phyloP scores from a whole-genome alignment of 176 grass and related monocot species.

The Cenchrus purpureus region DNA sequence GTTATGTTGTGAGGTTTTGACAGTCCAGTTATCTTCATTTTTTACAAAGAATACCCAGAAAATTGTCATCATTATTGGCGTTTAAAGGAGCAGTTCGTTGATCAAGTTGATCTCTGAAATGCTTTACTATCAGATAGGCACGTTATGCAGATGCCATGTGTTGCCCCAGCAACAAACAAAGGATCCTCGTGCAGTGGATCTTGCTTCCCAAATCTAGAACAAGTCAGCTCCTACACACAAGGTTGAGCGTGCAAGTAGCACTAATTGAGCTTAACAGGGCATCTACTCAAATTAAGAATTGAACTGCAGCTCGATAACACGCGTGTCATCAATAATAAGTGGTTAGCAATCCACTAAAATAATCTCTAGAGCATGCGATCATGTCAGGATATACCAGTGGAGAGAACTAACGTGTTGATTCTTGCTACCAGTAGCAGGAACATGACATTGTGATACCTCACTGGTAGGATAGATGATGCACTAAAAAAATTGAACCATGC shows the following conservation, averaged over 20 bases:
- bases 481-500: neutral
- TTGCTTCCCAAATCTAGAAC: slow-evolving; percentile 35
- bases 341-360: slow-evolving; percentile 14
- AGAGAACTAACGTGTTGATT: slow-evolving; percentile 41
- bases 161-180: slow-evolving; percentile 33
- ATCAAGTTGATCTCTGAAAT: slow-evolving; percentile 12
- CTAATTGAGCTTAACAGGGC: neutral
- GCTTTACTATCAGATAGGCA: slow-evolving; percentile 2
- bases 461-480: neutral
- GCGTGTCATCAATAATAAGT: slow-evolving; percentile 6
- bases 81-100: neutral
- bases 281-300: slow-evolving; percentile 21
- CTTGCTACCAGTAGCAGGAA: slow-evolving; percentile 37
- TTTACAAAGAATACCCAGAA: slow-evolving; percentile 10
- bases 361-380: slow-evolving; percentile 8
- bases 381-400: slow-evolving; percentile 20
- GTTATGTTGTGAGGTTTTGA: slow-evolving; percentile 10
- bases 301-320: neutral
- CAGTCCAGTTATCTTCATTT: neutral
- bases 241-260: slow-evolving; percentile 28
- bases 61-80: slow-evolving; percentile 18
- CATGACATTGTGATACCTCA: slow-evolving; percentile 34
- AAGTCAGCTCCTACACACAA: slow-evolving; percentile 36
- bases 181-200: slow-evolving; percentile 45
- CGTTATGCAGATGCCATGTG: slow-evolving; percentile 38